Evolutionary conservation across 2,329 filamentous ascomycete genomes (phyloP), one percentile per base, ranked within the genome.

Genomic region (Graphilbum sp.): DNA sequence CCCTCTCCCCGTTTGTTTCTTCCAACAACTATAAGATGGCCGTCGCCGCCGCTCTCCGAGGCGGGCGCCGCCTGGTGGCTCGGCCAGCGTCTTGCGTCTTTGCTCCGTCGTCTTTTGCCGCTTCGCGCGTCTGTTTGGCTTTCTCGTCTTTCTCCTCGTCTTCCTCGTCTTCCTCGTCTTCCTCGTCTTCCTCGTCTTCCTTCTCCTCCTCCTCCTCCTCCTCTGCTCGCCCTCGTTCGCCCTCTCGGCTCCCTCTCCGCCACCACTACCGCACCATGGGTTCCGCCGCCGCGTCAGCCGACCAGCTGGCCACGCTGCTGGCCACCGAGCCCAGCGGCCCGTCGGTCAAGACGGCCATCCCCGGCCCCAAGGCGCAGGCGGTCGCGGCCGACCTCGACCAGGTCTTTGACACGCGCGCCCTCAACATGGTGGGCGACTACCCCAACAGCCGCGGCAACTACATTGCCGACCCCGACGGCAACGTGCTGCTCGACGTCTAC

Each of bases 341-440:
- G 21, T 51, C 61, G 4, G 53, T 75, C 50, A 69, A 69, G 60
- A 70, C 67, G 19, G 58, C 61, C 34, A 80, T 93, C 41, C 85
- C 85, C 0, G 85, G 85, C 0, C 84, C 84, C 29, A 70, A 77
- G 62, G 75, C 77, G 57, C 68, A 75, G 62, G 69, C 74, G 49
- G 69, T 72, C 36, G 75, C 81, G 45, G 64, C 74, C 44, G 72
- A 84, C 55, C 69, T 93, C 45, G 64, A 80, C 59, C 64, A 76
- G 52, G 80, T 92, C 42, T 92, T 90, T 52, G 85, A 93, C 57
- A 88, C 82, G 5, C 71, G 85, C 44, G 85, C 79, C 59, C 61
- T 88, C 62, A 92, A 90, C 65, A 81, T 86, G 75, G 64, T 87
- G 50, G 69, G 70, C 43, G 79, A 87, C 58, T 88, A 84, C 59